Evolutionary conservation across 345 rosid genomes (phyloP).

Genomic region (Pistacia atlantica): DNA sequence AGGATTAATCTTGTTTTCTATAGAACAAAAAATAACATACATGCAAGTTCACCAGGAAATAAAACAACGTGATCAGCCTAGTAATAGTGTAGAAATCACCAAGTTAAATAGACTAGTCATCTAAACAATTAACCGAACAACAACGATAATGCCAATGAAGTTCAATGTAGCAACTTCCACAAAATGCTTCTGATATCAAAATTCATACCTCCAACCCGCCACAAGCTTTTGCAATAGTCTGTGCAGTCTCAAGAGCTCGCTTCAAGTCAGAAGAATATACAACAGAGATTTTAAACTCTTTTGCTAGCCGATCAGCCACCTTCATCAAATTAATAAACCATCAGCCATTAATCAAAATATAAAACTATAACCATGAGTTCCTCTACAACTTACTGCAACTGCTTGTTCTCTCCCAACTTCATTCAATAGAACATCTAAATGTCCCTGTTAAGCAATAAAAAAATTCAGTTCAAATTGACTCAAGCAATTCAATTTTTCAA

Average conservation of each 20-base stretch:
- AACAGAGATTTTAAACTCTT: constrained; percentile 58
- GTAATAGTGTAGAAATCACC: not conserved
- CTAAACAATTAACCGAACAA: not conserved
- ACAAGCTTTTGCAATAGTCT: constrained; percentile 64
- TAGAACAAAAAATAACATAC: not conserved
- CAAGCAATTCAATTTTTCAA: not conserved
- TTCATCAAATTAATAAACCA: constrained; percentile 21
- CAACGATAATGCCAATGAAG: not conserved
- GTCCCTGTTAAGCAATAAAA: constrained; percentile 52
- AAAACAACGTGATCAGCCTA: not conserved
- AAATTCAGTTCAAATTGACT: not conserved
- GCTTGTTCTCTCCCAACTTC: constrained; percentile 83
- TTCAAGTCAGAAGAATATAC: constrained; percentile 87
- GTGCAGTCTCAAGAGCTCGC: constrained; percentile 79
- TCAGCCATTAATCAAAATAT: not conserved
- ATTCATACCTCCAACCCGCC: constrained; percentile 58
- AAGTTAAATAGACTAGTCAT: not conserved
- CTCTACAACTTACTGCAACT: constrained; percentile 41
- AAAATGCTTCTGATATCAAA: not conserved
- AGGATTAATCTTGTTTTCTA: not conserved
- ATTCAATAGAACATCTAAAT: constrained; percentile 76
- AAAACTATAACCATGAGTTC: not conserved
- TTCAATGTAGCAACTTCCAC: not conserved
- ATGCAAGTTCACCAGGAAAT: not conserved
- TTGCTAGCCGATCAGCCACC: constrained; percentile 70